Percentiles rank a stretch among this genome's conserved stretches.
phyloP scores from a whole-genome alignment of 2,329 filamentous ascomycete genomes.

The Rugonectria rugulosa region DNA sequence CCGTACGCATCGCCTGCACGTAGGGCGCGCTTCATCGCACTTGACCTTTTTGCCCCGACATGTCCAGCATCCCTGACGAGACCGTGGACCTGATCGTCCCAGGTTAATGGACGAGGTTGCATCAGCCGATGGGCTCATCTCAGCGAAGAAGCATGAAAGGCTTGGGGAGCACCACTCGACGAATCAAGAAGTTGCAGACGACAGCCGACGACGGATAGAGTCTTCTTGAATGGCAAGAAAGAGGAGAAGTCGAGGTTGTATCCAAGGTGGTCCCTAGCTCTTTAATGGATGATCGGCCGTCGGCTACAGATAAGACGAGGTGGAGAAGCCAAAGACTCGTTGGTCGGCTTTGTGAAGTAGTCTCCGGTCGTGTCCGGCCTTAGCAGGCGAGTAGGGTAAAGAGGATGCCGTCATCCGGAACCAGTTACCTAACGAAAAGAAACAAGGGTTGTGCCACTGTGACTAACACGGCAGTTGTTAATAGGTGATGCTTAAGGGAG shows the following conservation, averaged over 20 bases:
- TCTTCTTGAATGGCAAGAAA: not conserved
- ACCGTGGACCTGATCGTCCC: conserved; percentile 25
- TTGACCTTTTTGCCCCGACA: conserved; percentile 44
- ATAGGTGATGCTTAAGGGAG: too few species aligned
- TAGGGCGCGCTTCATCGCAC: conserved; percentile 40
- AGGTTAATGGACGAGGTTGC: not conserved
- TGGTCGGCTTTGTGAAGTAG: not conserved
- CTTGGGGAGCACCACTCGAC: not conserved
- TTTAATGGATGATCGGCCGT: not conserved
- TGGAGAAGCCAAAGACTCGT: not conserved
- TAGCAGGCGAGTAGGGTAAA: too few species aligned
- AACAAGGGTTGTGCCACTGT: too few species aligned
- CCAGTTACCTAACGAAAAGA: not conserved
- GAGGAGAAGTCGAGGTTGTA: not conserved
- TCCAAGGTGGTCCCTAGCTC: not conserved
- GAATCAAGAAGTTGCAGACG: not conserved
- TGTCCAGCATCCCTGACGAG: conserved; percentile 37
- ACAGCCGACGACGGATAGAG: not conserved
- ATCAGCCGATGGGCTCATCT: not conserved
- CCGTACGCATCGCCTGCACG: conserved; percentile 38
- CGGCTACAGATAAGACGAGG: not conserved
- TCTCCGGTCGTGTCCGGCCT: not conserved
- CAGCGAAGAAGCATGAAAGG: not conserved
- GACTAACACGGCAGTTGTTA: too few species aligned
- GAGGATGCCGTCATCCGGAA: not conserved